Conservation (phyloP, 2,329 filamentous ascomycete species). For the Teratosphaeriaceae sp. region DNA sequence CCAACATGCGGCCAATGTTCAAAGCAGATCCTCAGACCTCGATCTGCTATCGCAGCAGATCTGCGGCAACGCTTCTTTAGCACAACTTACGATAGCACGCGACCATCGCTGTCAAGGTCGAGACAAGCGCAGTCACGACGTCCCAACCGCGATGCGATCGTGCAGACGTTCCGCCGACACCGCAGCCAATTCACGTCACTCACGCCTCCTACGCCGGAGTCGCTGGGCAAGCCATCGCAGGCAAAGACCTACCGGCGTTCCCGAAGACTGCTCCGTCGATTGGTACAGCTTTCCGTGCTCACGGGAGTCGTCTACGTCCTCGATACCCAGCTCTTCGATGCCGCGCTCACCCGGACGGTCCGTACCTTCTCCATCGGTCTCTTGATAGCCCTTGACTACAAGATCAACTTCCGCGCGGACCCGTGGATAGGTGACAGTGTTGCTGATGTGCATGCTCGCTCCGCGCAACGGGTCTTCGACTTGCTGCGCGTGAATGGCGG, state of each 20-base stretch:
- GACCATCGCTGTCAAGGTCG: conserved; percentile 9
- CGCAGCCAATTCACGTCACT: conserved; percentile 37
- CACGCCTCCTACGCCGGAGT: conserved; percentile 66
- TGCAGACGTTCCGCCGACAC: conserved; percentile 11
- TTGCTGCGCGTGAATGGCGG: conserved; percentile 83
- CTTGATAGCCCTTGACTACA: conserved; percentile 84
- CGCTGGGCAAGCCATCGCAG: conserved; percentile 64
- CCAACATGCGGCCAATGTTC: conserved; percentile 26
- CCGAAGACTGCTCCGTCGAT: conserved; percentile 69
- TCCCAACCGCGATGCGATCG: no score
- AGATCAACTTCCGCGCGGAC: conserved; percentile 83
- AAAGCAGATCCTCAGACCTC: conserved; percentile 21
- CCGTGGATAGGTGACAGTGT: conserved; percentile 69
- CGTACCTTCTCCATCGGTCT: conserved; percentile 77
- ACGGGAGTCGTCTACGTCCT: conserved; percentile 58
- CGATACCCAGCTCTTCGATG: conserved; percentile 72
- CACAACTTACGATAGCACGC: conserved; percentile 8
- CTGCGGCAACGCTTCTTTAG: conserved; percentile 7
- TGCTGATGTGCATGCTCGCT: conserved; percentile 72
- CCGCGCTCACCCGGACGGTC: conserved; percentile 67
- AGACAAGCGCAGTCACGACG: no score
- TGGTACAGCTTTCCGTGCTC: conserved; percentile 55
- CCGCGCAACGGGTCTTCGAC: conserved; percentile 74
- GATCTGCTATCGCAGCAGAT: conserved; percentile 17
- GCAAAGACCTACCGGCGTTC: conserved; percentile 65